A percentile compares a stretch with the other conserved stretches of the same genome.
Conservation (phyloP, 2,329 filamentous ascomycete species). For the Scedosporium dehoogii region DNA sequence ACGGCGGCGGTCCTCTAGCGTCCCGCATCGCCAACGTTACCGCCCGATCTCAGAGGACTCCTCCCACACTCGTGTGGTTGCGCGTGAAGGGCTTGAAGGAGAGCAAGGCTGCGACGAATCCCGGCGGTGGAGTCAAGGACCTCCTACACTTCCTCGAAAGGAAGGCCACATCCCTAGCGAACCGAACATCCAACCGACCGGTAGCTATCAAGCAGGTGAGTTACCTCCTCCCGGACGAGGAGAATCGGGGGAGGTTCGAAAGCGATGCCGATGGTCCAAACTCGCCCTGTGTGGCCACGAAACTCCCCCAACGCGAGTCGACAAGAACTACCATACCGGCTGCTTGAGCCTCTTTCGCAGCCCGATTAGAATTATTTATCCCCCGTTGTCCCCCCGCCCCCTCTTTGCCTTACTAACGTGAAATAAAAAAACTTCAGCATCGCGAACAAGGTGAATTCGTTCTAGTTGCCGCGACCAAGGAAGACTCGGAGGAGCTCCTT, state of each 20-base stretch:
- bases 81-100: slow-evolving; percentile 53
- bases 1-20: slow-evolving; percentile 22
- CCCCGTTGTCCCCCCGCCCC: neutral
- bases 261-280: slow-evolving; percentile 6
- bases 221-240: slow-evolving; percentile 19
- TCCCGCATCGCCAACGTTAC: slow-evolving; percentile 23
- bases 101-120: slow-evolving; percentile 58
- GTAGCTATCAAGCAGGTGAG: slow-evolving; percentile 72
- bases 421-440: slow-evolving; percentile 37
- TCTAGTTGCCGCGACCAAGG: slow-evolving; percentile 55
- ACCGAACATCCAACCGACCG: slow-evolving; percentile 30
- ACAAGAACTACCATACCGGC: slow-evolving; percentile 26
- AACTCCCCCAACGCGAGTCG: slow-evolving; percentile 20
- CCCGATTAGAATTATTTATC: neutral
- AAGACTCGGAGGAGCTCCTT: slow-evolving; percentile 53
- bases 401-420: slow-evolving; percentile 52
- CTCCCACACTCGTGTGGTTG: slow-evolving; percentile 19
- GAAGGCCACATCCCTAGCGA: slow-evolving; percentile 50
- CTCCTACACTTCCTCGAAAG: slow-evolving; percentile 61
- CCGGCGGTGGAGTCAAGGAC: slow-evolving; percentile 55
- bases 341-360: slow-evolving; percentile 19
- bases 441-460: slow-evolving; percentile 58
- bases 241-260: slow-evolving; percentile 7
- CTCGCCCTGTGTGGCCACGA: slow-evolving; percentile 2
- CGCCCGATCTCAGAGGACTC: slow-evolving; percentile 1